Conservation (phyloP, 2,329 filamentous ascomycete genomes). For the Monilinia vaccinii-corymbosi region DNA sequence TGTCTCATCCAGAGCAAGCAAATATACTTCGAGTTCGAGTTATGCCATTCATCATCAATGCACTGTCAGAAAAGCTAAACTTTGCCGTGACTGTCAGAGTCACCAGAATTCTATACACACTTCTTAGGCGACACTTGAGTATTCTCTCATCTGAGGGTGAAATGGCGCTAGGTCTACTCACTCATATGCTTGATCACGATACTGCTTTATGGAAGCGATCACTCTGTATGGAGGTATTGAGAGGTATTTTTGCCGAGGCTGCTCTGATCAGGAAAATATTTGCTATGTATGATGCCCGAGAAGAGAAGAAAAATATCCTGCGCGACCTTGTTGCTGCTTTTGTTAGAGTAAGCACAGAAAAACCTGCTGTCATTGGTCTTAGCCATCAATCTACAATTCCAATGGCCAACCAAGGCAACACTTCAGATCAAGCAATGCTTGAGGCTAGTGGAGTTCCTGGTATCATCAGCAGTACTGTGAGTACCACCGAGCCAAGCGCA, state of each 20-base stretch:
- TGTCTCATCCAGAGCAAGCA: slow-evolving; percentile 69
- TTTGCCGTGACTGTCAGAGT: slow-evolving; percentile 79
- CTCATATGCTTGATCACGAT: slow-evolving; percentile 82
- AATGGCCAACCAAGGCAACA: slow-evolving; percentile 47
- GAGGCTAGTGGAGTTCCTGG: slow-evolving; percentile 83
- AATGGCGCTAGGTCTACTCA: slow-evolving; percentile 71
- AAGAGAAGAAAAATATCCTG: slow-evolving; percentile 66
- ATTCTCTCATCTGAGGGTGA: slow-evolving; percentile 73
- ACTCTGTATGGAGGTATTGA: slow-evolving; percentile 84
- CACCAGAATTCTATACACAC: slow-evolving; percentile 71
- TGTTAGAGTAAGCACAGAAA: slow-evolving; percentile 88
- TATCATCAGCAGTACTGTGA: slow-evolving; percentile 67
- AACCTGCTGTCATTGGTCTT: slow-evolving; percentile 78
- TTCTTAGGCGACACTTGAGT: slow-evolving; percentile 68
- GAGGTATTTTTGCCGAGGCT: slow-evolving; percentile 75
- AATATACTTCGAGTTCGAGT: slow-evolving; percentile 68
- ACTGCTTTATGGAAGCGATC: slow-evolving; percentile 77
- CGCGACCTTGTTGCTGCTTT: slow-evolving; percentile 79
- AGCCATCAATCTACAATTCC: slow-evolving; percentile 83
- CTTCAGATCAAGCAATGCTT: slow-evolving; percentile 75
- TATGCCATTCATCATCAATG: slow-evolving; percentile 73
- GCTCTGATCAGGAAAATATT: slow-evolving; percentile 72
- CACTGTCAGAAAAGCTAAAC: slow-evolving; percentile 65
- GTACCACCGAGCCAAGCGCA: slow-evolving; percentile 53
- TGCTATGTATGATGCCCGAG: slow-evolving; percentile 63